Conservation (phyloP, 2,329 filamentous ascomycete genomes). For the Claviceps maximensis region DNA sequence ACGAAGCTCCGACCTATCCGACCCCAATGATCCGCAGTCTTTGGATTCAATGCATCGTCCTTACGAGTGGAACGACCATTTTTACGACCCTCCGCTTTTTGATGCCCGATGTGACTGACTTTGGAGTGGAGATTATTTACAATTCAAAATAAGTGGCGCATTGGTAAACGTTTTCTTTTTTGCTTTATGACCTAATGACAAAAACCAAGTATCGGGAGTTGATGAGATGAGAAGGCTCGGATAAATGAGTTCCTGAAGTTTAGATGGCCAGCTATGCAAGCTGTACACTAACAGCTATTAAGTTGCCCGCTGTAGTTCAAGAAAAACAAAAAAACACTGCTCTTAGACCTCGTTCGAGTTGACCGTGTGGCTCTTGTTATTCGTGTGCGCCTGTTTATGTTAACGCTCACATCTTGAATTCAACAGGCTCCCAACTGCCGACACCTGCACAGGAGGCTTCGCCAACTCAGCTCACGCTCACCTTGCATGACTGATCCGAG, state of each 20-base stretch:
- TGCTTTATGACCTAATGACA: conserved; percentile 19
- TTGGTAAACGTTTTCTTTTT: conserved; percentile 1
- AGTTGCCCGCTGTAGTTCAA: not conserved
- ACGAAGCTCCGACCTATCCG: conserved; percentile 15
- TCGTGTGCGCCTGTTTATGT: not conserved
- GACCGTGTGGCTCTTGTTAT: not conserved
- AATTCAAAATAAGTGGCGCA: conserved; percentile 4
- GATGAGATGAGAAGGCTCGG: not conserved
- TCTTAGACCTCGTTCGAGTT: not conserved
- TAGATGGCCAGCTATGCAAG: not conserved
- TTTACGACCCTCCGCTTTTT: conserved; percentile 18
- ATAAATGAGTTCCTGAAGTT: not conserved
- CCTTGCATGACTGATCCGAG: not conserved
- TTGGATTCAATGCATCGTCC: conserved; percentile 15
- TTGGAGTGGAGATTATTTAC: not conserved
- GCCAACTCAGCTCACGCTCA: not conserved
- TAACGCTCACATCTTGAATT: not conserved
- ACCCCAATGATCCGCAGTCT: conserved; percentile 13
- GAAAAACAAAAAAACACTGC: not conserved
- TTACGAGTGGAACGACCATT: conserved; percentile 18
- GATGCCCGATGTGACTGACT: conserved; percentile 12
- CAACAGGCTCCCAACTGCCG: not conserved
- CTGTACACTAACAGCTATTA: conserved; percentile 3
- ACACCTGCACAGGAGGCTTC: not conserved
- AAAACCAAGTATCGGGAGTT: not conserved